A percentile compares a stretch with the other conserved stretches of the same genome.
These are phyloP conservation scores for Fusarium chlamydosporum DNA, from an alignment of 2,329 filamentous ascomycete species.

Conservation along the genomic window DNA sequence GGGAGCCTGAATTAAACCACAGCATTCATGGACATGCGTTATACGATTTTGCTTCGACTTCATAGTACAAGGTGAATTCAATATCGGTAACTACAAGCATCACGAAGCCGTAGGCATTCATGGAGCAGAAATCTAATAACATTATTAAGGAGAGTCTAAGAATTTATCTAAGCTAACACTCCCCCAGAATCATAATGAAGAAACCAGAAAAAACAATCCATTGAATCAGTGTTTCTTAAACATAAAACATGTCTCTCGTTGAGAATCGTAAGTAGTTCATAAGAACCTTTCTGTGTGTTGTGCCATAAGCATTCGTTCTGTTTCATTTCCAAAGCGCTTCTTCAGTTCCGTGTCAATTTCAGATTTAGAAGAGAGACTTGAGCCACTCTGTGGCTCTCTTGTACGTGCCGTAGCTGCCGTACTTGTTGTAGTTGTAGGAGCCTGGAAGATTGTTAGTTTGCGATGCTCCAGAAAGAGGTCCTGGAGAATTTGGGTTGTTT, in stretches of 20 bases:
- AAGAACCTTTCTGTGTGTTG: constrained; percentile 33
- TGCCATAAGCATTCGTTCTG: constrained; percentile 7
- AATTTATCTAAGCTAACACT: constrained; percentile 6
- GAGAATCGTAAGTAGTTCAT: constrained; percentile 39
- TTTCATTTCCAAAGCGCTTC: neutral
- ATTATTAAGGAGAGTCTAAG: constrained; percentile 39
- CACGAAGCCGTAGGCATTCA: rapidly evolving
- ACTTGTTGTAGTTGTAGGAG: constrained; percentile 33
- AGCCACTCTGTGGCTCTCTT: constrained; percentile 35
- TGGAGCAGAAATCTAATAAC: constrained; percentile 14
- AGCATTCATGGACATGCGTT: no score
- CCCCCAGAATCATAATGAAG: neutral
- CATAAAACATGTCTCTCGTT: constrained; percentile 35
- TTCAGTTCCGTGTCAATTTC: neutral
- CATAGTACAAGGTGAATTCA: no score
- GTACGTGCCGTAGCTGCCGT: constrained; percentile 36
- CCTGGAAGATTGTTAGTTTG: neutral
- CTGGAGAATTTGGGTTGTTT: neutral
- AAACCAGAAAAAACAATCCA: neutral
- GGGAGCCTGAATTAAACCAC: no score
- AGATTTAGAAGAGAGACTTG: constrained; percentile 33
- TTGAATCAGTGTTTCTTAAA: constrained; percentile 4
- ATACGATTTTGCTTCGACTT: no score
- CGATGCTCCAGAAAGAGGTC: no score
- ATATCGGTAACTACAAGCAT: neutral